These are phyloP conservation scores for Carex pumila DNA, from an alignment of 176 grass and related monocot species.

Conservation along the genomic window DNA sequence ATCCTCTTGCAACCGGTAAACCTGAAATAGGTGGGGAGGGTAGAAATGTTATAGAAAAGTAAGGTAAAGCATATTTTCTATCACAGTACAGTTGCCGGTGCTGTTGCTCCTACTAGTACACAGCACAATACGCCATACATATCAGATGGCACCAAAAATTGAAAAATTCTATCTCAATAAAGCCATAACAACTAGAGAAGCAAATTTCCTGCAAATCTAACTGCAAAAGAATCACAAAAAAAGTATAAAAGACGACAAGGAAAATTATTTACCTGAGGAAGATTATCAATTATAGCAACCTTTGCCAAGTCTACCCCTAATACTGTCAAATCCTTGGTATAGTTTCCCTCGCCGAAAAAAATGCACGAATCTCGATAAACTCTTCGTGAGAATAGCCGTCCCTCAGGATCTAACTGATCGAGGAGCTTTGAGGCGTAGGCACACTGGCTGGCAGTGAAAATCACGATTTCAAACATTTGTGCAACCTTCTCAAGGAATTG, in stretches of 20 bases:
- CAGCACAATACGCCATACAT: not conserved
- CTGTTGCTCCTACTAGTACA: not conserved
- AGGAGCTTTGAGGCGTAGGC: conserved; percentile 84
- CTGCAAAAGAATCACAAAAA: not conserved
- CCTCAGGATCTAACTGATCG: conserved; percentile 82
- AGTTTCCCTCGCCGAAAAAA: conserved; percentile 74
- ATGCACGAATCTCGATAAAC: conserved; percentile 87
- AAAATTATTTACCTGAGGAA: conserved; percentile 70
- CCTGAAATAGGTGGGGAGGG: conserved; percentile 26
- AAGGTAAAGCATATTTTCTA: not conserved
- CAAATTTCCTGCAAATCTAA: not conserved
- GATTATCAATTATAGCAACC: conserved; percentile 90
- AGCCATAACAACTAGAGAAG: not conserved
- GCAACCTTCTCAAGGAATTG: conserved; percentile 81
- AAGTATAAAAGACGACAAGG: not conserved
- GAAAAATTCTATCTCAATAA: not conserved
- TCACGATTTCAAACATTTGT: conserved; percentile 85
- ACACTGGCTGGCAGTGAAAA: conserved; percentile 97
- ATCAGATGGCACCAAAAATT: not conserved
- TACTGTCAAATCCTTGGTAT: conserved; percentile 91
- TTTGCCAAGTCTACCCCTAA: conserved; percentile 76
- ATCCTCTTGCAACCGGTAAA: conserved; percentile 90
- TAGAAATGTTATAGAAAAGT: not conserved
- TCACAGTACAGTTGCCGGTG: too few species aligned
- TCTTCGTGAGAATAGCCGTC: conserved; percentile 58